These are phyloP conservation scores for Gaeumannomyces sp. DNA, from an alignment of 2,329 filamentous ascomycete genomes.

Conservation along the genomic window DNA sequence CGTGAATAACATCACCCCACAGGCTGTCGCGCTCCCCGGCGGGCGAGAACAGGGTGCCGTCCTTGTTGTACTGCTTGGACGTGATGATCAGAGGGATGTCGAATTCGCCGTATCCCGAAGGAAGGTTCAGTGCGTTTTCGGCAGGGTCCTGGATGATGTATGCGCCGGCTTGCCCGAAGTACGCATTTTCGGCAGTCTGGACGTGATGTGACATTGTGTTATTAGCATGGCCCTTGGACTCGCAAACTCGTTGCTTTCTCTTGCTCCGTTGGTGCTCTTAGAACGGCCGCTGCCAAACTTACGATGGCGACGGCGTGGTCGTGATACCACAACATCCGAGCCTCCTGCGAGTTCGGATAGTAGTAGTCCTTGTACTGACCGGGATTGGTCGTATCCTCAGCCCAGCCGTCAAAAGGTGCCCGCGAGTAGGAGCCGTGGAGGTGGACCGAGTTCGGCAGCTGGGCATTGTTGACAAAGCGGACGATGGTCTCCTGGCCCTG, in stretches of 20 bases:
- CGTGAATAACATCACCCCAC: conserved; percentile 51
- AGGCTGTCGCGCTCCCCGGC: conserved; percentile 38
- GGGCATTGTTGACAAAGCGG: conserved; percentile 45
- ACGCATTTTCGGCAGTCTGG: conserved; percentile 47
- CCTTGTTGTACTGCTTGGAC: conserved; percentile 44
- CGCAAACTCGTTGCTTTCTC: not conserved
- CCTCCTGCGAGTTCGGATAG: conserved; percentile 50
- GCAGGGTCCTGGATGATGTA: conserved; percentile 47
- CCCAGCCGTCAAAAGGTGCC: conserved; percentile 44
- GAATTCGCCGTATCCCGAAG: conserved; percentile 41
- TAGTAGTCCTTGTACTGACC: conserved; percentile 58
- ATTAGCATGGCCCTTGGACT: not conserved
- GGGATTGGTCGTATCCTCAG: conserved; percentile 38
- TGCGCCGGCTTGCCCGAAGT: conserved; percentile 49
- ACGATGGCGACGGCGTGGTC: conserved; percentile 34
- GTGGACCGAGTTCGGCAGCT: conserved; percentile 41
- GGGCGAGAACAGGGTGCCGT: conserved; percentile 42
- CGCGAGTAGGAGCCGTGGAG: conserved; percentile 49
- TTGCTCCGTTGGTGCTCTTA: not conserved
- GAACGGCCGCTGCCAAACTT: conserved; percentile 11
- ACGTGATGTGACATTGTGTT: conserved; percentile 18
- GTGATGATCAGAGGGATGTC: conserved; percentile 46
- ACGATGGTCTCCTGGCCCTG: conserved; percentile 46
- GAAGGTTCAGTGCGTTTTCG: conserved; percentile 43
- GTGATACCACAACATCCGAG: conserved; percentile 53